Evolutionary conservation across 257 asterid genomes (phyloP).

Genomic region (Solanum microdontum): DNA sequence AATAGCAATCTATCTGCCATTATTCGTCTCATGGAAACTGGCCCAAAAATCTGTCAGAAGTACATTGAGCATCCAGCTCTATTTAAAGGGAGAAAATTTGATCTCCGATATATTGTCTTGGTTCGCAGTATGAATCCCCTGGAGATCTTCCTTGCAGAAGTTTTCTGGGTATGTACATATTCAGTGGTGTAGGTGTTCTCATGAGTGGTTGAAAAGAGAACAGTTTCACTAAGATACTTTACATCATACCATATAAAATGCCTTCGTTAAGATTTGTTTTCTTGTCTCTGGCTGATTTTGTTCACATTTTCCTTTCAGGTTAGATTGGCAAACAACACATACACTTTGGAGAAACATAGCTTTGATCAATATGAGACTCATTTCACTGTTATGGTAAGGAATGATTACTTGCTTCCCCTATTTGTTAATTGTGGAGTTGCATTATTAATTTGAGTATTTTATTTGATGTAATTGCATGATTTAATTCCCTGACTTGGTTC

Average conservation of each 20-base stretch:
- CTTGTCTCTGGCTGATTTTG: not conserved
- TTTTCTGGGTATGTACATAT: slow-evolving; percentile 66
- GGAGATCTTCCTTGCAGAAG: slow-evolving; percentile 72
- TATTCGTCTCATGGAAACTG: slow-evolving; percentile 97
- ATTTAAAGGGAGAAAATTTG: slow-evolving; percentile 85
- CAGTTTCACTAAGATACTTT: not conserved
- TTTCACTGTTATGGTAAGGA: slow-evolving; percentile 91
- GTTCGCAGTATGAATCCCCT: slow-evolving; percentile 72
- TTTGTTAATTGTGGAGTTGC: not conserved
- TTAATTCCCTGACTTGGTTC: not conserved
- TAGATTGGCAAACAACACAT: slow-evolving; percentile 78
- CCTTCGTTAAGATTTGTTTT: not conserved
- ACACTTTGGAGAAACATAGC: slow-evolving; percentile 70
- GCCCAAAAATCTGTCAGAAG: slow-evolving; percentile 93
- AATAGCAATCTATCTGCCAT: slow-evolving; percentile 68
- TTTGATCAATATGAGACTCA: slow-evolving; percentile 88
- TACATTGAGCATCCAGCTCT: slow-evolving; percentile 92
- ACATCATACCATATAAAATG: not conserved
- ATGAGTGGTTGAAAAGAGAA: not conserved
- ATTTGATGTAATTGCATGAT: not conserved
- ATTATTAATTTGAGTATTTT: not conserved
- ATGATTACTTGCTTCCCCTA: not conserved
- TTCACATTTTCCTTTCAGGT: slow-evolving; percentile 37
- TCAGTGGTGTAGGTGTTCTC: not conserved
- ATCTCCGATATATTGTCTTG: slow-evolving; percentile 76